These are phyloP conservation scores for Cyberlindnera veronae DNA, from an alignment of 805 yeast genomes.

Conservation along the genomic window DNA sequence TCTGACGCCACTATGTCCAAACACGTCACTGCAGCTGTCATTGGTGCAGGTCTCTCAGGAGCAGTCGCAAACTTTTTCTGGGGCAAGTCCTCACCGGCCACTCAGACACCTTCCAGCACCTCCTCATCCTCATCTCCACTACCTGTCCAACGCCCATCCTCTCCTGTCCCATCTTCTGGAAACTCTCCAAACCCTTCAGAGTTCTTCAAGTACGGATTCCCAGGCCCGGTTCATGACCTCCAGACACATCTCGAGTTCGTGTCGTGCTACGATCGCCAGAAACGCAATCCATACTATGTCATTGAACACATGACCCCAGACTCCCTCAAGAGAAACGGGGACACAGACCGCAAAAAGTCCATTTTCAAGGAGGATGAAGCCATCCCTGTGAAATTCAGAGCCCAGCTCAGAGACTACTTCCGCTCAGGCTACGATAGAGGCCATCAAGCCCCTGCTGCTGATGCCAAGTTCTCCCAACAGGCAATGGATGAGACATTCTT, in stretches of 20 bases:
- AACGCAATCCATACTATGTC: conserved; percentile 82
- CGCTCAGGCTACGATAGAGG: conserved; percentile 96
- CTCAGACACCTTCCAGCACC: conserved; percentile 5
- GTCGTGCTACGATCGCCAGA: conserved; percentile 80
- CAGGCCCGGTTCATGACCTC: conserved; percentile 90
- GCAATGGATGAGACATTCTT: conserved; percentile 96
- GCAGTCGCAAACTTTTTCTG: conserved; percentile 33
- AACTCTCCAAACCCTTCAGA: conserved; percentile 63
- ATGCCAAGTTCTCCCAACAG: conserved; percentile 82
- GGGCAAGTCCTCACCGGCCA: conserved; percentile 24
- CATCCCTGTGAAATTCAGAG: conserved; percentile 76
- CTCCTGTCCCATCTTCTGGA: neutral
- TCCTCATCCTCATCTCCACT: conserved; percentile 6
- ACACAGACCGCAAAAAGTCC: conserved; percentile 76
- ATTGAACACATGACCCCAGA: conserved; percentile 83
- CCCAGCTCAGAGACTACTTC: conserved; percentile 78
- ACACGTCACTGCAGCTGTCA: conserved; percentile 23
- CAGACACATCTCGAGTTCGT: conserved; percentile 71
- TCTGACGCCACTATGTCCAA: conserved; percentile 29
- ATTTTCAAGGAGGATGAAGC: conserved; percentile 83
- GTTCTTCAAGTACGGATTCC: conserved; percentile 89
- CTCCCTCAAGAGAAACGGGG: conserved; percentile 48
- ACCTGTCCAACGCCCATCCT: conserved; percentile 7
- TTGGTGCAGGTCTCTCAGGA: conserved; percentile 24
- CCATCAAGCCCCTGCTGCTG: conserved; percentile 97